Evolutionary conservation across 2,329 filamentous ascomycete genomes (phyloP).

Genomic region (Sordariomycetes sp.): DNA sequence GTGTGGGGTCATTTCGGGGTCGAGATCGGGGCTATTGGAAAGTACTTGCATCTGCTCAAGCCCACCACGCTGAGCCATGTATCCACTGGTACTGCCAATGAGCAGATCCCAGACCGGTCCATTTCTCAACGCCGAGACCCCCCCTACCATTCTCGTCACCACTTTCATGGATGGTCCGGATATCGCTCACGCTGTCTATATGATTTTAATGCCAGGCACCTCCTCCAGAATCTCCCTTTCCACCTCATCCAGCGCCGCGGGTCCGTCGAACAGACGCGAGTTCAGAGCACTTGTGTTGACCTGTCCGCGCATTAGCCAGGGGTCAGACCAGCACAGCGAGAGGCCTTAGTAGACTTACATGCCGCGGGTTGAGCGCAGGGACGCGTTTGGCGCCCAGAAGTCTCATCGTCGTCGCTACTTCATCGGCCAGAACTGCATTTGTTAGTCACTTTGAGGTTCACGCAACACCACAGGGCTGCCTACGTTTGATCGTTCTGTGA

Average conservation of each 20-base stretch:
- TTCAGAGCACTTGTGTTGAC: slow-evolving; percentile 2
- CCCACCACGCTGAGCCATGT: no score
- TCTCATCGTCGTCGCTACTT: slow-evolving; percentile 1
- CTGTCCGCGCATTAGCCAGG: background rate
- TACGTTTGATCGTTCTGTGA: background rate
- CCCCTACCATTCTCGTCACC: no score
- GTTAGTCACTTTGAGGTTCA: background rate
- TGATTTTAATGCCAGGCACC: no score
- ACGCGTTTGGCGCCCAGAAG: slow-evolving; percentile 1
- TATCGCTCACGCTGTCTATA: no score
- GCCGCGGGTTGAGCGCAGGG: background rate
- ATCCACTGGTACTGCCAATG: no score
- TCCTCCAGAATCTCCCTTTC: slow-evolving; percentile 2
- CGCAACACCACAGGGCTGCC: background rate
- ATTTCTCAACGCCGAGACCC: no score
- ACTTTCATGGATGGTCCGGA: no score
- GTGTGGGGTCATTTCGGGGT: no score
- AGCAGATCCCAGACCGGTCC: no score
- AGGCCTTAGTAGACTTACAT: slow-evolving; percentile 1
- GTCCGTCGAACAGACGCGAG: slow-evolving; percentile 1
- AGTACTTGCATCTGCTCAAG: no score
- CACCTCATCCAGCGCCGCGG: slow-evolving; percentile 1
- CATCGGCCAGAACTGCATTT: background rate
- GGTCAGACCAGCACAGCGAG: no score
- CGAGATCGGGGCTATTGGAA: no score